Evolutionary conservation across 352 stramenopile species (phyloP).

Genomic region (Phytophthora citrophthora): DNA sequence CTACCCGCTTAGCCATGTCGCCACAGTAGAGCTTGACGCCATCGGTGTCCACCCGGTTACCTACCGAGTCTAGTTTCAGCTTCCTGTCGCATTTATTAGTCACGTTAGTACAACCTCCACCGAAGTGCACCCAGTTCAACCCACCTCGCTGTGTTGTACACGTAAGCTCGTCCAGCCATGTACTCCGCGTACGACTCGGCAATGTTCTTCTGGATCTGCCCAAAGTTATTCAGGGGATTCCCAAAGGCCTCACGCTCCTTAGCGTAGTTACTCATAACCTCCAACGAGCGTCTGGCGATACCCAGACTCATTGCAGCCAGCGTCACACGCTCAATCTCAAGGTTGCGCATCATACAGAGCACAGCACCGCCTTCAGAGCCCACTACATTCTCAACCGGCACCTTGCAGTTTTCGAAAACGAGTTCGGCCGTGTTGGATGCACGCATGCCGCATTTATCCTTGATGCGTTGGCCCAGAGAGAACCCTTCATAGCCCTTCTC

Average conservation of each 20-base stretch:
- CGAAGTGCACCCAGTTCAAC: constrained; percentile 1
- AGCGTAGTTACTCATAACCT: constrained; percentile 97
- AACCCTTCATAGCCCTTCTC: constrained; percentile 98
- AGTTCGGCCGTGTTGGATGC: constrained; percentile 98
- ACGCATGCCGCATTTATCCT: constrained; percentile 98
- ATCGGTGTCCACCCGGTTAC: constrained; percentile 98
- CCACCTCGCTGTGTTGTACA: constrained; percentile 95
- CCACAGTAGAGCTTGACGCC: constrained; percentile 99
- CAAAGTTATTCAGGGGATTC: constrained; percentile 89
- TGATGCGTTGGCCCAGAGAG: constrained; percentile 97
- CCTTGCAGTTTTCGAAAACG: constrained; percentile 98
- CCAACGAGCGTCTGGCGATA: constrained; percentile 96
- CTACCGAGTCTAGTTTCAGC: constrained; percentile 94
- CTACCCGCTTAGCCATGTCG: constrained; percentile 97
- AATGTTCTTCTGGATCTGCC: constrained; percentile 97
- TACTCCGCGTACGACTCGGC: constrained; percentile 99
- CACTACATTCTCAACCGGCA: constrained; percentile 94
- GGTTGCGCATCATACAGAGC: constrained; percentile 96
- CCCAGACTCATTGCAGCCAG: constrained; percentile 97
- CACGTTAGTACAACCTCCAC: no score
- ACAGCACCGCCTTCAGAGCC: constrained; percentile 76
- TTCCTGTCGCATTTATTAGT: constrained; percentile 49
- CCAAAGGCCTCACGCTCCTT: constrained; percentile 96
- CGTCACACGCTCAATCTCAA: constrained; percentile 98
- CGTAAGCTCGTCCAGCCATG: constrained; percentile 95